Evolutionary conservation across 2,329 filamentous ascomycete species (phyloP).

Genomic region (Diaporthe amygdali): DNA sequence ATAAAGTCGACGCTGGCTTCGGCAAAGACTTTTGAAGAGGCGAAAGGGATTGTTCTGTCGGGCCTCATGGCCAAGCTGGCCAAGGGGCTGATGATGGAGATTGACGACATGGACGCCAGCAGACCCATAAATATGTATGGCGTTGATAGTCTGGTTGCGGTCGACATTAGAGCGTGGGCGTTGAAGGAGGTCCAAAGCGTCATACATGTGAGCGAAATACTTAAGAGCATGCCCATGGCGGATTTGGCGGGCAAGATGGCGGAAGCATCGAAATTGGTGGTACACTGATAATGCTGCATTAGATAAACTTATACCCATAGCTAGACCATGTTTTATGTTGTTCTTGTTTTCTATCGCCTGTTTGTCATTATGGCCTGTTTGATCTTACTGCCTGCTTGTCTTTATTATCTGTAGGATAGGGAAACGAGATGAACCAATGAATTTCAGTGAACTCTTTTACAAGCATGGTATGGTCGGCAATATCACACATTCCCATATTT

Average conservation of each 20-base stretch:
- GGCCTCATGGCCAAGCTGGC: conserved; percentile 35
- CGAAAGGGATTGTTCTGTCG: conserved; percentile 30
- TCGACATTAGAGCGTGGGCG: background rate
- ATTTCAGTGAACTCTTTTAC: too few species aligned
- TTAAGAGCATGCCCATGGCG: conserved; percentile 13
- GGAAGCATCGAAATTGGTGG: conserved; percentile 1
- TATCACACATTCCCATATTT: too few species aligned
- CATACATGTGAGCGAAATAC: background rate
- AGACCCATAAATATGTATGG: conserved; percentile 10
- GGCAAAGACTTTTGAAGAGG: conserved; percentile 30
- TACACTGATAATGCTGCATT: background rate
- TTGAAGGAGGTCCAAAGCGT: conserved; percentile 3
- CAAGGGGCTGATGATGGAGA: conserved; percentile 37
- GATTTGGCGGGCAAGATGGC: conserved; percentile 5
- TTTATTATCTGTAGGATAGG: too few species aligned
- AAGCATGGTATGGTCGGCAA: too few species aligned
- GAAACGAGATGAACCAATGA: too few species aligned
- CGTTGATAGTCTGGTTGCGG: conserved; percentile 6
- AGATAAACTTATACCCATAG: background rate
- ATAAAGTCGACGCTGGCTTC: conserved; percentile 29
- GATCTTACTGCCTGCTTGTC: too few species aligned
- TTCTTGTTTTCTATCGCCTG: too few species aligned
- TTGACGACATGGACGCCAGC: conserved; percentile 33
- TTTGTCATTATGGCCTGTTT: too few species aligned
- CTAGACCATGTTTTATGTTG: background rate